Conservation (phyloP, 345 rosid genomes). For the Rhizophora apiculata region DNA sequence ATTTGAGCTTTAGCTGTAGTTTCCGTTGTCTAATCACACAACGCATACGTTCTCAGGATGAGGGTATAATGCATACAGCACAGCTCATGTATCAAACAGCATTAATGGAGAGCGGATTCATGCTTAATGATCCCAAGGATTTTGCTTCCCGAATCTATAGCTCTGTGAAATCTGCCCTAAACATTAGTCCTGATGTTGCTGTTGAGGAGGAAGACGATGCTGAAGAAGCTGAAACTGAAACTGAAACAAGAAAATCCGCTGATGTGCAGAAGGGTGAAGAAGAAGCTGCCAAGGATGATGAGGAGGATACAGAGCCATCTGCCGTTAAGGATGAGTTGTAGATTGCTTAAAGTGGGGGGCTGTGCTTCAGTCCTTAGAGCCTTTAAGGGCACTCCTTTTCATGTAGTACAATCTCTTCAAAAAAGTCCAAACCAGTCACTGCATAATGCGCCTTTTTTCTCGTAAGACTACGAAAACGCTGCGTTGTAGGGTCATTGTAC, state of each 20-base stretch:
- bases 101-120: constrained; percentile 92
- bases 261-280: constrained; percentile 19
- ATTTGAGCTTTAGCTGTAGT: neutral
- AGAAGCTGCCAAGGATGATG: constrained; percentile 28
- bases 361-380: neutral
- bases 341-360: constrained; percentile 11
- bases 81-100: constrained; percentile 92
- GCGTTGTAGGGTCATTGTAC: constrained; percentile 21
- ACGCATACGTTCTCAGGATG: constrained; percentile 48
- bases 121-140: constrained; percentile 70
- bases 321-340: constrained; percentile 52
- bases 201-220: constrained; percentile 74
- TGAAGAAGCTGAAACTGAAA: constrained; percentile 49
- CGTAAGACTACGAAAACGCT: constrained; percentile 1
- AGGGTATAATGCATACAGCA: constrained; percentile 67
- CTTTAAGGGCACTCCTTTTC: neutral
- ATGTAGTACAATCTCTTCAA: neutral
- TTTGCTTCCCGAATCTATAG: constrained; percentile 76
- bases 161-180: constrained; percentile 70
- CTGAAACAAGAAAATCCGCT: constrained; percentile 34
- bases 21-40: neutral
- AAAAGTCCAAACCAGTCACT: neutral
- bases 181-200: constrained; percentile 68
- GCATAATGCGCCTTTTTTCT: constrained; percentile 14
- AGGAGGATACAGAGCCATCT: constrained; percentile 27